Percentiles rank a stretch among this genome's conserved stretches.
These are phyloP conservation scores for Syncephalastrum sp. DNA, from an alignment of 371 early-diverging fungal species.

Conservation along the genomic window DNA sequence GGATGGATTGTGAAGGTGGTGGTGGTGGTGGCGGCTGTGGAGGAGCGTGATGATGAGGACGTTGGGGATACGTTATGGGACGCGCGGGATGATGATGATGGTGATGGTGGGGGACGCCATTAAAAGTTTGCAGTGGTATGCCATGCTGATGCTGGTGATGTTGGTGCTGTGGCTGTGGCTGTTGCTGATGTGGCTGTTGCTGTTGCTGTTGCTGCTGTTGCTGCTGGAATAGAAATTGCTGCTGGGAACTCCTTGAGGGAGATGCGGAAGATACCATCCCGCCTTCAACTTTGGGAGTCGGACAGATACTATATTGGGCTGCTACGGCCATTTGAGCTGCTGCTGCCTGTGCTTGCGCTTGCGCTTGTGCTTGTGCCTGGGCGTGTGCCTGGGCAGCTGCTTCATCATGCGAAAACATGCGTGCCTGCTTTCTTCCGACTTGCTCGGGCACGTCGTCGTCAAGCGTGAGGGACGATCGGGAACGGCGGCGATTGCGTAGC, in stretches of 20 bases:
- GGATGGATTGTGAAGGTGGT: background rate
- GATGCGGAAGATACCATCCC: no score
- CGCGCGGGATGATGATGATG: no score
- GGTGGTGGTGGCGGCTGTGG: background rate
- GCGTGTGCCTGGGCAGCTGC: constrained; percentile 11
- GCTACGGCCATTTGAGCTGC: constrained; percentile 2
- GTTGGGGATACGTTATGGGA: no score
- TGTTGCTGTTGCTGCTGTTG: constrained; percentile 4
- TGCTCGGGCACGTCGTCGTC: constrained; percentile 8
- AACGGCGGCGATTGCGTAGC: constrained; percentile 19
- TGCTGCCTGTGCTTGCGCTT: constrained; percentile 9
- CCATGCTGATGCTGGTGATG: constrained; percentile 2
- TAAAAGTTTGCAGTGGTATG: background rate
- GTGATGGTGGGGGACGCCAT: background rate
- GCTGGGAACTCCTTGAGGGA: no score
- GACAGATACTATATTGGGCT: constrained; percentile 7
- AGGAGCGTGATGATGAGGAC: no score
- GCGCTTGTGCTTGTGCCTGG: constrained; percentile 11
- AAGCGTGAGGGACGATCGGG: constrained; percentile 1
- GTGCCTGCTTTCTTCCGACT: constrained; percentile 18
- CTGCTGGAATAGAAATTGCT: constrained; percentile 1
- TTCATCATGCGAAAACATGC: constrained; percentile 17
- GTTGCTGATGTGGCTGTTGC: constrained; percentile 2
- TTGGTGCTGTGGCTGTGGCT: background rate
- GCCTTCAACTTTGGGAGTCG: background rate